A percentile compares a stretch with the other conserved stretches of the same genome.
phyloP scores from a whole-genome alignment of 306 rosid species.

The Vicia faba region DNA sequence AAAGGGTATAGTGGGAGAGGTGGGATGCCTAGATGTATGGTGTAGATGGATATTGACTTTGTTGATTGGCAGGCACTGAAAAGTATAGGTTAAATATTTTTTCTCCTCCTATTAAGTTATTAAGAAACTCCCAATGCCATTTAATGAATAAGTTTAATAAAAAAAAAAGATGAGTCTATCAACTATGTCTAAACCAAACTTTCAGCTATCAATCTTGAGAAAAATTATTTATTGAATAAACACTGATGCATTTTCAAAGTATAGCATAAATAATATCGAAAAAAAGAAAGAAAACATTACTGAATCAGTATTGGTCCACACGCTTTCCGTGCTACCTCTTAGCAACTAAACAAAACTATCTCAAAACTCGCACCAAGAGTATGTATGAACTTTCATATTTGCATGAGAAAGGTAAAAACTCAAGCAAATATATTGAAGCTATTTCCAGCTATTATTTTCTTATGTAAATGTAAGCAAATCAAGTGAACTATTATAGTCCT shows the following conservation, averaged over 20 bases:
- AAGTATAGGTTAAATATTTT: no score
- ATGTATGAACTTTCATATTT: not conserved
- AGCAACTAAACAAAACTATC: not conserved
- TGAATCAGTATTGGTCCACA: not conserved
- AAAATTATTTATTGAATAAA: not conserved
- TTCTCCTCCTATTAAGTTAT: no score
- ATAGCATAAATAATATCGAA: not conserved
- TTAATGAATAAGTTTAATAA: no score
- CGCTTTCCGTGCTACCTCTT: not conserved
- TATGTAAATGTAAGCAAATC: not conserved
- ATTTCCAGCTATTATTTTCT: slow-evolving; percentile 33
- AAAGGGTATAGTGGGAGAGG: no score
- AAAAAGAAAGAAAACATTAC: not conserved
- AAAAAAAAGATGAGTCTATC: no score
- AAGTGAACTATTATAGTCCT: slow-evolving; percentile 16
- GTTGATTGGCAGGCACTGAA: no score
- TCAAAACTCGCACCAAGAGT: not conserved
- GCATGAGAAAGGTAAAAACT: slow-evolving; percentile 16
- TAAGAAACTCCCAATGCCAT: no score
- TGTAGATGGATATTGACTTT: no score
- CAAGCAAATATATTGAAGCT: slow-evolving; percentile 2
- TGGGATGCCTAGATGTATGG: no score
- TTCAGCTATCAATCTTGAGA: not conserved
- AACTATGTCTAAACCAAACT: no score
- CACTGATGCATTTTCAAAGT: not conserved